Base-by-base conservation (phyloP, 129 eudicot species). In the Arctium lappa region DNA sequence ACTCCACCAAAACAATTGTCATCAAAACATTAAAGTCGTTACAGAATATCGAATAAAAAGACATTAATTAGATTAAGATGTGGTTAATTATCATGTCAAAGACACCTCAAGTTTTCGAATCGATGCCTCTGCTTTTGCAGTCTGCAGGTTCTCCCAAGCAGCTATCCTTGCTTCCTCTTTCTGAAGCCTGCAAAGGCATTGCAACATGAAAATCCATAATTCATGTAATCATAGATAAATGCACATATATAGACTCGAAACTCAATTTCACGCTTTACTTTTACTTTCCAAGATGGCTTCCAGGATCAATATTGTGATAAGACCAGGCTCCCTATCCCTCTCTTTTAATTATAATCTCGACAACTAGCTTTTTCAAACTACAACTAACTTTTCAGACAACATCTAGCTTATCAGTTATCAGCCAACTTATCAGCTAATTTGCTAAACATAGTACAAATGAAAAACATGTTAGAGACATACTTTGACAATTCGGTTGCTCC, bases 111-210 rank as follows among this genome's bases (percentile, higher is more conserved):
- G 99, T 75, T 88, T 93, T 69, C 84, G 90, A 15, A 93, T 86
- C 72, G 94, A 91, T 38, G 95, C 93, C 82, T 95, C 99, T 36
- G 99, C 95, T 89, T 93, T 93, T 73, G 97, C 99, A 84, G 89
- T 95, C 83, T 95, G 98, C 88, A 95, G 85, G 82, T 95, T 93
- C 84, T 95, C 99, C 99, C 99, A 95, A 27, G 99, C 99, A 22
- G 79, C 68, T 37, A 95, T 93, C 85, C 86, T 89, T 63, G 97
- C 97, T 90, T 93, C 98, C 87, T 95, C 95, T 82, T 88, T 91
- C 56, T 85, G 86, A 66, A 86, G 68, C 90, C 98, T 94, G 88
- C 86, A 84, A 30, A 33, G 12, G 9, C 50, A 84, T 78, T 72
- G 3, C 66, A 78, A 56, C 1, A 42, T 1, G 5, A 83, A 77